A percentile compares a stretch with the other conserved stretches of the same genome.
These are phyloP conservation scores for Vigna reflexopilosa DNA, from an alignment of 306 rosid species.

Conservation along the genomic window DNA sequence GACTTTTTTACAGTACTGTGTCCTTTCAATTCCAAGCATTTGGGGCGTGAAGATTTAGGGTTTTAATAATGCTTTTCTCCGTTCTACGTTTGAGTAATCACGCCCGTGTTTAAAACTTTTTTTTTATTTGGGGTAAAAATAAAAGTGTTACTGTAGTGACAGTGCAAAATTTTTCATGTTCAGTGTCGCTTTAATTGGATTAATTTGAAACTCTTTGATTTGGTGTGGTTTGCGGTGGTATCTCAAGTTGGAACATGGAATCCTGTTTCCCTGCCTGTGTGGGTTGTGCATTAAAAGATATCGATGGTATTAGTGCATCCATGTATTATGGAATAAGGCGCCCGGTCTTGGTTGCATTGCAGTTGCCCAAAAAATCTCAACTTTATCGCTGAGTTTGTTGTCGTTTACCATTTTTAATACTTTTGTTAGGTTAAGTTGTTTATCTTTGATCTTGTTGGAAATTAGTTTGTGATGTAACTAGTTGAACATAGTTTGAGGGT, in stretches of 20 bases:
- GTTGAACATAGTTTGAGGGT: too few species aligned
- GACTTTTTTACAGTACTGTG: slow-evolving; percentile 8
- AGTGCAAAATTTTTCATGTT: neutral
- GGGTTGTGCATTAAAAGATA: neutral
- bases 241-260: neutral
- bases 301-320: neutral
- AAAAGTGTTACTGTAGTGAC: neutral
- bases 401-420: neutral
- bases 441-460: slow-evolving; percentile 15
- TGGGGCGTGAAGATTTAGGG: neutral
- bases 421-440: neutral
- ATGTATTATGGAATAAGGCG: neutral
- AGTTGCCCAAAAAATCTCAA: too few species aligned
- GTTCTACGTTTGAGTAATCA: neutral
- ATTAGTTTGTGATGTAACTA: neutral
- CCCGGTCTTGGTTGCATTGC: neutral
- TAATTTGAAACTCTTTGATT: neutral
- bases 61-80: neutral
- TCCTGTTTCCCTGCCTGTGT: neutral
- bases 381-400: neutral
- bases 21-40: neutral
- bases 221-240: neutral
- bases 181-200: neutral
- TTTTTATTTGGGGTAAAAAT: neutral
- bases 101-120: neutral